A percentile compares a stretch with the other conserved stretches of the same genome.
Evolutionary conservation across 495 filamentous ascomycete genomes (phyloP).

Genomic region (Bathelium albidoporum): DNA sequence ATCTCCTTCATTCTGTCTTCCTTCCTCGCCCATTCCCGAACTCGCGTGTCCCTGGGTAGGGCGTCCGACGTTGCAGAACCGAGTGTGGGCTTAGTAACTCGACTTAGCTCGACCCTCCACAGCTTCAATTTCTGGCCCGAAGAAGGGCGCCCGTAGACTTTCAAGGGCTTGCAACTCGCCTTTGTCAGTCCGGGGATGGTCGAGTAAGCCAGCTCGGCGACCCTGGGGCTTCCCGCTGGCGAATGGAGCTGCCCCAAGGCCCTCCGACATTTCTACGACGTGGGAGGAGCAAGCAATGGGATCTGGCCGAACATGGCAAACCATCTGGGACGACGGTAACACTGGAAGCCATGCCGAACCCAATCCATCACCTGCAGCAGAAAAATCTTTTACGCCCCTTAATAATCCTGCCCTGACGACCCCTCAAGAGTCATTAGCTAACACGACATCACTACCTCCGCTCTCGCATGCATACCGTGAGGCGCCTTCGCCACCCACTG

Average conservation of each 20-base stretch:
- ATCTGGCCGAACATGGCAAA: conserved; percentile 4
- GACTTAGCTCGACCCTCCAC: background rate
- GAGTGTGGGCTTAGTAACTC: background rate
- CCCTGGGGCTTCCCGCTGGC: background rate
- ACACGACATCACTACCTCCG: background rate
- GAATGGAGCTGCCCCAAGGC: background rate
- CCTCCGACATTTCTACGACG: background rate
- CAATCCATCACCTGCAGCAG: background rate
- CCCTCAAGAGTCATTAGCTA: background rate
- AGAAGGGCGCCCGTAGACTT: background rate
- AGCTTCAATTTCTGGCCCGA: background rate
- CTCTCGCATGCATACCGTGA: background rate
- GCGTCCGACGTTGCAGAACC: background rate
- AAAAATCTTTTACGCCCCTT: background rate
- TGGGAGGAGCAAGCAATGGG: conserved; percentile 1
- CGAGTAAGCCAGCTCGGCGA: background rate
- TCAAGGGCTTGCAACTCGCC: background rate
- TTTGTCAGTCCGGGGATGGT: background rate
- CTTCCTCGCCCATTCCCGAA: background rate
- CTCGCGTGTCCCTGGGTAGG: background rate
- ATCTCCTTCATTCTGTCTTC: background rate
- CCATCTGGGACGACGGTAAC: background rate
- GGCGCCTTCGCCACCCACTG: background rate
- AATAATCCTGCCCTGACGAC: background rate
- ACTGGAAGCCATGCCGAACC: background rate